phyloP scores from a whole-genome alignment of 179 eudicot genomes.

The Patellifolia procumbens region DNA sequence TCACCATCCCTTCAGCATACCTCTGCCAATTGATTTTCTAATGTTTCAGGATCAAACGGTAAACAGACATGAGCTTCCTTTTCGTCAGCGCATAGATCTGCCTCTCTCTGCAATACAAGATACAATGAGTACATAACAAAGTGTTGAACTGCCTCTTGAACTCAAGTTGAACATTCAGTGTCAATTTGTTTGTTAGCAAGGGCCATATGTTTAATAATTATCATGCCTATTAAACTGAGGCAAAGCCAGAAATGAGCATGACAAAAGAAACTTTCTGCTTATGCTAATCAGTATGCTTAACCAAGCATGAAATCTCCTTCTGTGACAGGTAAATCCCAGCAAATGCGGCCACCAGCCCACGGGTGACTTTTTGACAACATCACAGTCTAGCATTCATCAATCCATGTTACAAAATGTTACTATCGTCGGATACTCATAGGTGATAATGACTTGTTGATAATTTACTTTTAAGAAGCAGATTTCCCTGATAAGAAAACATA shows the following conservation, averaged over 20 bases:
- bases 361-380: background rate
- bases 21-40: conserved; percentile 24
- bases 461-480: background rate
- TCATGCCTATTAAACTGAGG: background rate
- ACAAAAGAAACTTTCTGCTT: background rate
- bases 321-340: background rate
- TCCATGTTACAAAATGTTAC: background rate
- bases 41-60: conserved; percentile 16
- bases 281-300: background rate
- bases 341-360: background rate
- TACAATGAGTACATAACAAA: background rate
- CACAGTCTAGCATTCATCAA: background rate
- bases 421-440: background rate
- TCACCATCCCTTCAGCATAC: conserved; percentile 18
- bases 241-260: background rate
- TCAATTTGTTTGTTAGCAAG: background rate
- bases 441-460: background rate
- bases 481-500: background rate
- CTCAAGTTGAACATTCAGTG: background rate
- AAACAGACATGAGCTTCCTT: conserved; percentile 7
- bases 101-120: conserved; percentile 27
- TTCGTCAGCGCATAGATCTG: conserved; percentile 13
- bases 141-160: background rate
- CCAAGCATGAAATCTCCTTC: conserved; percentile 9
- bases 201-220: background rate